Percentiles rank a stretch among this genome's conserved stretches.
These are phyloP conservation scores for Ganoderma leucocontextum DNA, from an alignment of 1,284 basidiomycete species.

Conservation along the genomic window DNA sequence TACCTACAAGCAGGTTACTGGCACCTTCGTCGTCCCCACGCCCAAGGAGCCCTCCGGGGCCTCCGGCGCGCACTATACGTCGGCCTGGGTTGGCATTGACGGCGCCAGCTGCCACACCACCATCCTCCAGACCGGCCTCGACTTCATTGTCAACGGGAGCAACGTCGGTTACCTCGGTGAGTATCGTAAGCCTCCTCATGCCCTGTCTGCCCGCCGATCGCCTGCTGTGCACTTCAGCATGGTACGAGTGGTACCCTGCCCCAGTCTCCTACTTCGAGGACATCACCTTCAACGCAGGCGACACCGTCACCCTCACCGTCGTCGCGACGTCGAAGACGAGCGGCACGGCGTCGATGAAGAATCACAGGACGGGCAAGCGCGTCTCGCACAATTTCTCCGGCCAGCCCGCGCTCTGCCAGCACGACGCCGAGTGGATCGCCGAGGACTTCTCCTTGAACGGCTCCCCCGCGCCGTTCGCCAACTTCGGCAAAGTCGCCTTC, in stretches of 20 bases:
- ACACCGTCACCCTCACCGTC: slow-evolving; percentile 38
- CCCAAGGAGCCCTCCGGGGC: slow-evolving; percentile 37
- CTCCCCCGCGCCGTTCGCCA: slow-evolving; percentile 44
- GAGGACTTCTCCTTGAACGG: slow-evolving; percentile 45
- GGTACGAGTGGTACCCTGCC: slow-evolving; percentile 50
- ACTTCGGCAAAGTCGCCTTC: slow-evolving; percentile 46
- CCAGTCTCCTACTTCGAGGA: slow-evolving; percentile 44
- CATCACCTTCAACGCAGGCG: slow-evolving; percentile 41
- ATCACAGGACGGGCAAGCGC: slow-evolving; percentile 40
- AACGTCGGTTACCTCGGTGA: slow-evolving; percentile 33
- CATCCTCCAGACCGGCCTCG: slow-evolving; percentile 39
- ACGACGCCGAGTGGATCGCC: slow-evolving; percentile 38
- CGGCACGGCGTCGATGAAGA: slow-evolving; percentile 43
- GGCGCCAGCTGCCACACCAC: slow-evolving; percentile 28
- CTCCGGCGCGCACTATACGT: slow-evolving; percentile 37
- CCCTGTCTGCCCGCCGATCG: too few relatives aligned
- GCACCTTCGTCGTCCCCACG: slow-evolving; percentile 43
- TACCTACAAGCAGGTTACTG: slow-evolving; percentile 40
- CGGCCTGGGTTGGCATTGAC: slow-evolving; percentile 35
- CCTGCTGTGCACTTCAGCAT: slow-evolving; percentile 35
- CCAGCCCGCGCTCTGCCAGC: slow-evolving; percentile 42
- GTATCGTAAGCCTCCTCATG: background rate
- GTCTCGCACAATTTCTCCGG: slow-evolving; percentile 41
- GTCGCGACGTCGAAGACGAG: slow-evolving; percentile 38
- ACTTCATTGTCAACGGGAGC: slow-evolving; percentile 39